A percentile compares a stretch with the other conserved stretches of the same genome.
Conservation (phyloP, 2,329 filamentous ascomycete species). For the Cordyceps javanica region DNA sequence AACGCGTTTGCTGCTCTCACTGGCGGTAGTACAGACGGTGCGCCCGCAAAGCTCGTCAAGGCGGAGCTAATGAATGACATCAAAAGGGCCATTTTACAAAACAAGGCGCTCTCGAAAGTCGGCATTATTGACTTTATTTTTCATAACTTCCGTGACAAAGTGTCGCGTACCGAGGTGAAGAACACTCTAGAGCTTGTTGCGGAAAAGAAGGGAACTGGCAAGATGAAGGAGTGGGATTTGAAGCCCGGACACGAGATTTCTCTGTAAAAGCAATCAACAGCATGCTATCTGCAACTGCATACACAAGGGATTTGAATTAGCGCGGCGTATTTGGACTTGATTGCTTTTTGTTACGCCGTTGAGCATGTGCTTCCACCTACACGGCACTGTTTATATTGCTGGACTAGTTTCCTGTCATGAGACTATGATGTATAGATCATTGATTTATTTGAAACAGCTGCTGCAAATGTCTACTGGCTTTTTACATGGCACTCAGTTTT, state of each 20-base stretch:
- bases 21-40: slow-evolving; percentile 15
- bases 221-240: slow-evolving; percentile 33
- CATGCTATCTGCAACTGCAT: neutral
- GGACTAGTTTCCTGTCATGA: slow-evolving; percentile 1
- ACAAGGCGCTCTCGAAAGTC: slow-evolving; percentile 34
- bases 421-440: neutral
- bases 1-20: slow-evolving; percentile 33
- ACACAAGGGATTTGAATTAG: slow-evolving; percentile 6
- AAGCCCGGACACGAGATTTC: slow-evolving; percentile 33
- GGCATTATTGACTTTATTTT: slow-evolving; percentile 36
- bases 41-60: slow-evolving; percentile 28
- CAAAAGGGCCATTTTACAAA: slow-evolving; percentile 35
- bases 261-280: slow-evolving; percentile 17
- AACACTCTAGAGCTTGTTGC: slow-evolving; percentile 36
- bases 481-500: neutral
- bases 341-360: neutral
- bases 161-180: slow-evolving; percentile 35
- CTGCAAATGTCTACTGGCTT: too few relatives aligned
- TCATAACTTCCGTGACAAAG: slow-evolving; percentile 30
- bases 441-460: neutral
- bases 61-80: slow-evolving; percentile 34
- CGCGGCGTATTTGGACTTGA: slow-evolving; percentile 8
- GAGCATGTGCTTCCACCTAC: neutral
- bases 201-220: slow-evolving; percentile 32
- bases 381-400: slow-evolving; percentile 9